These are phyloP conservation scores for Phanerodontia chrysosporium DNA, from an alignment of 768 basidiomycete species.

Conservation along the genomic window DNA sequence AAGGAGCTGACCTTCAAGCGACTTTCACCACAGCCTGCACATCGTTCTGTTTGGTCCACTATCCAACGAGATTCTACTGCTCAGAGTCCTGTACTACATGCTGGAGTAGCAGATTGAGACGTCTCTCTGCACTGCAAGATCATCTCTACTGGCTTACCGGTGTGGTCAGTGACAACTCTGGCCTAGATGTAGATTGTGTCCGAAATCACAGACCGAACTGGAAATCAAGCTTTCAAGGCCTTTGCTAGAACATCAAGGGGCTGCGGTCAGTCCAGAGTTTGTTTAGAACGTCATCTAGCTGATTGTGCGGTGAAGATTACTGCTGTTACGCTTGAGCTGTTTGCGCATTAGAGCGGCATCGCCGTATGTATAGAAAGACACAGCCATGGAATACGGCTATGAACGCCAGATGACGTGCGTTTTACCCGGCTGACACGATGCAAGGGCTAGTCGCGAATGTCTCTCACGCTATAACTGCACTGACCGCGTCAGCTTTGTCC, in stretches of 20 bases:
- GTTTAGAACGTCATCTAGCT: not conserved
- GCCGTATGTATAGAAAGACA: not conserved
- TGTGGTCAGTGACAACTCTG: not conserved
- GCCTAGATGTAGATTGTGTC: too few relatives aligned
- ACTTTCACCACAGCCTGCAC: too few relatives aligned
- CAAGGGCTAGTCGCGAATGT: not conserved
- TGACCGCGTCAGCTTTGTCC: not conserved
- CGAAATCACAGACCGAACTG: too few relatives aligned
- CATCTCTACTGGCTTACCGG: too few relatives aligned
- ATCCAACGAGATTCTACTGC: too few relatives aligned
- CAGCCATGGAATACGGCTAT: not conserved
- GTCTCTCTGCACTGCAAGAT: too few relatives aligned
- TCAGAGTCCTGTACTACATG: too few relatives aligned
- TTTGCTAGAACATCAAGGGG: too few relatives aligned
- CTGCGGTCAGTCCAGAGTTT: not conserved
- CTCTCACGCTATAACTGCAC: slow-evolving; percentile 1
- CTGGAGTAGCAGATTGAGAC: too few relatives aligned
- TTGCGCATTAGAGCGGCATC: not conserved
- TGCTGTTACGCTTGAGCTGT: not conserved
- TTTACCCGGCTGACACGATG: not conserved
- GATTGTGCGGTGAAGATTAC: not conserved
- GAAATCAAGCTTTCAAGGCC: too few relatives aligned
- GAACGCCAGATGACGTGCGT: not conserved
- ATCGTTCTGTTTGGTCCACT: too few relatives aligned
- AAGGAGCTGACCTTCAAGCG: not conserved